phyloP scores from a whole-genome alignment of 208 protist genomes.

The Wallacemonas sp. region DNA sequence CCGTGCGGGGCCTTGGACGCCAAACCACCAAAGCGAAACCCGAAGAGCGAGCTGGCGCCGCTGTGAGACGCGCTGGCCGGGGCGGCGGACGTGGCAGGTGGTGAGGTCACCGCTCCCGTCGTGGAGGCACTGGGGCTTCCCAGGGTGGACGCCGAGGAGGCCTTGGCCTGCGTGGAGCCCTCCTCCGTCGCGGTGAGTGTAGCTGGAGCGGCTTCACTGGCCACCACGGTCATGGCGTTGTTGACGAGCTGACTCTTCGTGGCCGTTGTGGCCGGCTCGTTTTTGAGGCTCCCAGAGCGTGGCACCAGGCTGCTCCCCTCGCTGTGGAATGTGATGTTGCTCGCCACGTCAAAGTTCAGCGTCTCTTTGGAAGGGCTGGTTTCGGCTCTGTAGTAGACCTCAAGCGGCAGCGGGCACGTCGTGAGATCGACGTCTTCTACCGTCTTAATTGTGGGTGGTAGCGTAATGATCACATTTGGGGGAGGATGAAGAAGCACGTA shows the following conservation, averaged over 20 bases:
- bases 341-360: neutral
- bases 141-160: neutral
- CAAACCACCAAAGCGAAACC: neutral
- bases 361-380: neutral
- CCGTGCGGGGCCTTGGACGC: neutral
- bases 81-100: neutral
- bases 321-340: slow-evolving; percentile 9
- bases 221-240: slow-evolving; percentile 10
- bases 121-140: neutral
- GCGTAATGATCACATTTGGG: slow-evolving; percentile 37
- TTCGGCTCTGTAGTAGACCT: slow-evolving; percentile 26
- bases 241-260: slow-evolving; percentile 7
- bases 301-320: slow-evolving; percentile 8
- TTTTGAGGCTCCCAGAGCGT: neutral
- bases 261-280: neutral
- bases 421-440: slow-evolving; percentile 41
- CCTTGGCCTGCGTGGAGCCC: neutral
- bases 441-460: slow-evolving; percentile 23
- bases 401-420: slow-evolving; percentile 28
- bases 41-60: neutral
- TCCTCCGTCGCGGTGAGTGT: neutral
- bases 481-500: slow-evolving; percentile 60
- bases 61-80: neutral
- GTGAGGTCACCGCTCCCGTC: no score
- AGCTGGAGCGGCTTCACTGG: neutral